A percentile compares a stretch with the other conserved stretches of the same genome.
phyloP scores from a whole-genome alignment of 805 yeast genomes.

The Maudiozyma saulgeensis region DNA sequence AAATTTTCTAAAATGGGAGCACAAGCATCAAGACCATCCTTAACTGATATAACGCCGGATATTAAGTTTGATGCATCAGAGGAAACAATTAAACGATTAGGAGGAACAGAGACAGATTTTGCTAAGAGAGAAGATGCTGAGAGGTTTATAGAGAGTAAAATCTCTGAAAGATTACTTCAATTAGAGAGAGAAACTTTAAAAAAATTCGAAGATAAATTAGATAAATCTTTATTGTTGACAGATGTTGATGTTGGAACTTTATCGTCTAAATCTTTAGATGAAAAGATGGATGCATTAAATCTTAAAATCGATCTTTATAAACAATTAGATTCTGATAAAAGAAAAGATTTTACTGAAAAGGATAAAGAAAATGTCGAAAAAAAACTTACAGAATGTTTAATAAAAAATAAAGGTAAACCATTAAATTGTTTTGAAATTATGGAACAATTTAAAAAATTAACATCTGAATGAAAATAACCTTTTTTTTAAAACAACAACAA shows the following conservation, averaged over 20 bases:
- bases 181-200: slow-evolving; percentile 45
- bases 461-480: slow-evolving; percentile 11
- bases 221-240: slow-evolving; percentile 30
- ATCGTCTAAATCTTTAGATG: slow-evolving; percentile 30
- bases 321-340: slow-evolving; percentile 23
- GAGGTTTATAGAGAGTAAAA: slow-evolving; percentile 55
- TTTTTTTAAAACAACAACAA: too few species aligned
- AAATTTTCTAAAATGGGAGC: slow-evolving; percentile 42
- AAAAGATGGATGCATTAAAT: slow-evolving; percentile 34
- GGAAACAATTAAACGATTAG: slow-evolving; percentile 53
- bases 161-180: slow-evolving; percentile 44
- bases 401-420: slow-evolving; percentile 50
- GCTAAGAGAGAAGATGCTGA: slow-evolving; percentile 63
- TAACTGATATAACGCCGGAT: slow-evolving; percentile 15
- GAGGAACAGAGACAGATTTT: slow-evolving; percentile 55
- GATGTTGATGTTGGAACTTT: slow-evolving; percentile 27
- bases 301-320: slow-evolving; percentile 31
- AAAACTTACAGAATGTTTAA: slow-evolving; percentile 49
- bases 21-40: slow-evolving; percentile 47
- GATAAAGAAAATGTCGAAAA: slow-evolving; percentile 34
- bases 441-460: slow-evolving; percentile 53
- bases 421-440: slow-evolving; percentile 80
- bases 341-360: slow-evolving; percentile 11
- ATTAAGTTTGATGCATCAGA: slow-evolving; percentile 62
- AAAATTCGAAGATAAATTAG: slow-evolving; percentile 42